These are phyloP conservation scores for Penicillium silybi DNA, from an alignment of 495 filamentous ascomycete species.

Conservation along the genomic window DNA sequence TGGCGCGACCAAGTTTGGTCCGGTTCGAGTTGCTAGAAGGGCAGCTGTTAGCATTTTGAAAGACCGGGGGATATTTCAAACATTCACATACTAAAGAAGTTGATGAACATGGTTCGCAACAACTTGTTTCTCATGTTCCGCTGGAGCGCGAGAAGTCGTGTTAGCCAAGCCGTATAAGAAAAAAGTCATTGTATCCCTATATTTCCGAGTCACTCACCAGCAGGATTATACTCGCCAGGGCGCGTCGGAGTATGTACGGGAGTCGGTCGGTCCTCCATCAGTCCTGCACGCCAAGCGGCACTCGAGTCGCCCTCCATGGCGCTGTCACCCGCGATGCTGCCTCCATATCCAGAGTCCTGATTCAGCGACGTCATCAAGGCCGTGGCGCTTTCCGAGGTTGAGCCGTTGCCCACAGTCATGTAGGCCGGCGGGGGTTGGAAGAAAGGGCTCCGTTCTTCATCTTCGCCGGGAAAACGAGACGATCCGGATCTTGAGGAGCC, in stretches of 20 bases:
- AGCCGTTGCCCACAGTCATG: conserved; percentile 83
- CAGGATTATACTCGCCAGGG: conserved; percentile 46
- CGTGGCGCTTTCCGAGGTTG: conserved; percentile 69
- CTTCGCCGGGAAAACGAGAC: conserved; percentile 30
- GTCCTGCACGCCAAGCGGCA: conserved; percentile 51
- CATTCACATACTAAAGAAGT: conserved; percentile 54
- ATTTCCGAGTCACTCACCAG: conserved; percentile 23
- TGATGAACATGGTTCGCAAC: conserved; percentile 71
- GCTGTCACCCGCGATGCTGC: conserved; percentile 58
- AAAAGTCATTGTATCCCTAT: neutral
- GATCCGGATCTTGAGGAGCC: conserved; percentile 40
- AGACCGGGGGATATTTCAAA: neutral
- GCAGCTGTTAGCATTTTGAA: conserved; percentile 24
- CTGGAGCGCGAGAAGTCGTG: conserved; percentile 15
- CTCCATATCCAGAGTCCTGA: conserved; percentile 87
- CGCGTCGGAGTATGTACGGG: conserved; percentile 53
- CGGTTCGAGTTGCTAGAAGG: conserved; percentile 81
- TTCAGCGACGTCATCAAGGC: conserved; percentile 68
- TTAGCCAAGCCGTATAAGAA: neutral
- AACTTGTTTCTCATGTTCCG: conserved; percentile 56
- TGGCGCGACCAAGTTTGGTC: conserved; percentile 75
- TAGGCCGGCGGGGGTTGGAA: conserved; percentile 55
- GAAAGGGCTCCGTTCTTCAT: conserved; percentile 30
- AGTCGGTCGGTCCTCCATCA: conserved; percentile 66
- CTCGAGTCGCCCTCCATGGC: conserved; percentile 42